Evolutionary conservation across 441 rosid species (phyloP).

Genomic region (Capsella rubella): DNA sequence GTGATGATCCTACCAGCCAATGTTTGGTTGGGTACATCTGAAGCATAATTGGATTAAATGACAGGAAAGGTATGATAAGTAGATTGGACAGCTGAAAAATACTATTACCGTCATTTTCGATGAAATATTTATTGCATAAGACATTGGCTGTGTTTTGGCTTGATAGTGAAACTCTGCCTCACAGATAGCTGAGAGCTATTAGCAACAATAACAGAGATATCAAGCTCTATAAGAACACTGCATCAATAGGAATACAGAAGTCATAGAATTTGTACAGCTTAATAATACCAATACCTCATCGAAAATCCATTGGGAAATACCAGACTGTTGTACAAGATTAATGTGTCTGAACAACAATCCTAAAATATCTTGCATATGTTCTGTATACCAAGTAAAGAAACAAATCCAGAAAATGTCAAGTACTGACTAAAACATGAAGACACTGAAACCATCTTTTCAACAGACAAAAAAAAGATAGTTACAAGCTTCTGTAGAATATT

Average conservation of each 20-base stretch:
- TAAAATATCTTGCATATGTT: slow-evolving; percentile 72
- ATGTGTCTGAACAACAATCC: slow-evolving; percentile 89
- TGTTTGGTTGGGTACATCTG: slow-evolving; percentile 82
- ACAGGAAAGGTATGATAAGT: not conserved
- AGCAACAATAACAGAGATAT: slow-evolving; percentile 42
- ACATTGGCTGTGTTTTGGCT: slow-evolving; percentile 73
- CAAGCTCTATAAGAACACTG: slow-evolving; percentile 37
- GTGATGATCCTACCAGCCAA: slow-evolving; percentile 82
- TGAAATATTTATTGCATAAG: slow-evolving; percentile 61
- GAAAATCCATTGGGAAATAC: slow-evolving; percentile 88
- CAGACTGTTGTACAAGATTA: slow-evolving; percentile 71
- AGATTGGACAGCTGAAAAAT: slow-evolving; percentile 1
- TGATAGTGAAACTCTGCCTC: slow-evolving; percentile 87
- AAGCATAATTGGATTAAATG: slow-evolving; percentile 7
- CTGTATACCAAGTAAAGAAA: slow-evolving; percentile 50
- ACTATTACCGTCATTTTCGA: slow-evolving; percentile 68
- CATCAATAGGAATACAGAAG: slow-evolving; percentile 1
- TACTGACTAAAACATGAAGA: slow-evolving; percentile 24
- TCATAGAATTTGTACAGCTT: not conserved
- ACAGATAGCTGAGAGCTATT: slow-evolving; percentile 83
- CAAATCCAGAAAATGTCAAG: slow-evolving; percentile 26
- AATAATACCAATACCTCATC: slow-evolving; percentile 72
- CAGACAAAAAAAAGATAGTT: slow-evolving; percentile 1
- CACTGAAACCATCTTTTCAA: slow-evolving; percentile 7
- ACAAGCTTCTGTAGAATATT: not conserved